Evolutionary conservation across 2,329 filamentous ascomycete genomes (phyloP).

Genomic region (Anthostomella pinea): DNA sequence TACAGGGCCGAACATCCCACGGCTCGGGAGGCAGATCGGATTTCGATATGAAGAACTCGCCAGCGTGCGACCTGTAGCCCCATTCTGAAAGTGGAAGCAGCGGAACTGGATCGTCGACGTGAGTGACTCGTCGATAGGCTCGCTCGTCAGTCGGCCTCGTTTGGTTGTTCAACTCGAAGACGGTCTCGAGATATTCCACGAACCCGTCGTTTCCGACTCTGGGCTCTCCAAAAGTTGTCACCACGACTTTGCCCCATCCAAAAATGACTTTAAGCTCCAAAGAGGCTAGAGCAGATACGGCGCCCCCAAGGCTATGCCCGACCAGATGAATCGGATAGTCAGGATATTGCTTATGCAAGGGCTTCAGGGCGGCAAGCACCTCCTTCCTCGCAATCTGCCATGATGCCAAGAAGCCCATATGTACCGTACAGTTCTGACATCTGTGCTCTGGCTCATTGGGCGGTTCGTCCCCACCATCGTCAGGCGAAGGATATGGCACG

Average conservation of each 20-base stretch:
- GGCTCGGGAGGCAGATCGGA: constrained; percentile 63
- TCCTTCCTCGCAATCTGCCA: constrained; percentile 73
- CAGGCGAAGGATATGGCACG: constrained; percentile 72
- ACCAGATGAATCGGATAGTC: constrained; percentile 74
- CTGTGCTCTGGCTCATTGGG: constrained; percentile 43
- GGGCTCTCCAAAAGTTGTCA: constrained; percentile 94
- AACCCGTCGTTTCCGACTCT: constrained; percentile 58
- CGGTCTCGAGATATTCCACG: constrained; percentile 51
- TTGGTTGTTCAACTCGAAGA: constrained; percentile 44
- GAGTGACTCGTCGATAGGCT: constrained; percentile 75
- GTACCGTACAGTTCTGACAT: constrained; percentile 87
- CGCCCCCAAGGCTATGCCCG: constrained; percentile 89
- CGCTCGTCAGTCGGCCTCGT: constrained; percentile 32
- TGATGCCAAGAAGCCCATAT: constrained; percentile 82
- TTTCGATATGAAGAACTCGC: constrained; percentile 84
- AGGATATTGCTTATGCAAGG: constrained; percentile 59
- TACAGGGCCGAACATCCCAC: constrained; percentile 68
- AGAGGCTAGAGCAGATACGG: constrained; percentile 82
- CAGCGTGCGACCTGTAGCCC: constrained; percentile 81
- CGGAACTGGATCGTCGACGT: constrained; percentile 83
- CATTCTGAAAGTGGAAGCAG: constrained; percentile 82
- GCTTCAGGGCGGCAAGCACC: constrained; percentile 65
- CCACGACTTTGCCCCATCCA: constrained; percentile 69
- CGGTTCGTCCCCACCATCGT: constrained; percentile 36
- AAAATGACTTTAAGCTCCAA: constrained; percentile 71